Percentiles rank a stretch among this genome's conserved stretches.
These are phyloP conservation scores for Xylaria sp. DNA, from an alignment of 2,329 filamentous ascomycete species.

Conservation along the genomic window DNA sequence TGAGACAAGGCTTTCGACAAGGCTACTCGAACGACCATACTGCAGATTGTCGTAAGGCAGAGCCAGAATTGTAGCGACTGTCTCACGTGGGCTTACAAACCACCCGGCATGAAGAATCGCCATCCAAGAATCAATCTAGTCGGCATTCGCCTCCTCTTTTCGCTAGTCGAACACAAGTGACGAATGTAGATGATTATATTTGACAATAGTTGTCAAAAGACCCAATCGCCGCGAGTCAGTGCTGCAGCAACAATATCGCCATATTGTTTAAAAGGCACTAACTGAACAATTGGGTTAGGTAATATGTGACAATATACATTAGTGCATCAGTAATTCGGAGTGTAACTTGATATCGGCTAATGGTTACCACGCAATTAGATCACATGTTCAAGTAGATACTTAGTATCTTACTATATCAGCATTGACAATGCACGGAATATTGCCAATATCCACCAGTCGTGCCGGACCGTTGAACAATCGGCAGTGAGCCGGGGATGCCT, in stretches of 20 bases:
- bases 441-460: conserved; percentile 7
- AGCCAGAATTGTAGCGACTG: neutral
- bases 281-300: conserved; percentile 15
- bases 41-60: conserved; percentile 8
- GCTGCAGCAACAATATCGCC: neutral
- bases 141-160: neutral
- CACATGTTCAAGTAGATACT: neutral
- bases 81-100: conserved; percentile 18
- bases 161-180: neutral
- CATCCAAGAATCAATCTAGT: neutral
- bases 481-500: conserved; percentile 16
- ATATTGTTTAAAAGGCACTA: neutral
- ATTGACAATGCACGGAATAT: neutral
- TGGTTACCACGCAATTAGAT: conserved; percentile 2
- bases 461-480: conserved; percentile 8
- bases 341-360: neutral
- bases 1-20: conserved; percentile 29
- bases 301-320: neutral
- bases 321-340: neutral
- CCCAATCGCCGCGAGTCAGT: conserved; percentile 8
- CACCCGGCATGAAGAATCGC: neutral
- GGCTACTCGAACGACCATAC: conserved; percentile 14
- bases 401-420: neutral
- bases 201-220: neutral
- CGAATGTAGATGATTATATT: neutral